Evolutionary conservation across 2,329 filamentous ascomycete species (phyloP), one percentile per base, ranked within the genome.

Genomic region (Diplodia corticola): DNA sequence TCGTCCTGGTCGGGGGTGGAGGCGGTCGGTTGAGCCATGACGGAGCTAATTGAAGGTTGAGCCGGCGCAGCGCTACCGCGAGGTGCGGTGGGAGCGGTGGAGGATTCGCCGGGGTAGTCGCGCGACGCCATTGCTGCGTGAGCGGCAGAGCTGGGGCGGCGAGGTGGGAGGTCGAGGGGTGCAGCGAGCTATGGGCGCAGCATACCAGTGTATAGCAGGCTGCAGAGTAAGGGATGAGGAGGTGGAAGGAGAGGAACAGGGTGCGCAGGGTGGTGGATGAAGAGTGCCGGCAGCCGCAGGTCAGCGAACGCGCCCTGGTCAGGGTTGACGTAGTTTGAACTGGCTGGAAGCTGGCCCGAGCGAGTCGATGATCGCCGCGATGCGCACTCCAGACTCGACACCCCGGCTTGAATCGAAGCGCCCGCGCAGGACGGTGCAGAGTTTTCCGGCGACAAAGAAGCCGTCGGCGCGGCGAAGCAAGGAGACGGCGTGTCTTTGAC

Each of bases 261-360:
- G 57, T 61, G 57, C 57, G 57, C 57, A 61, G 57, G 20, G 57
- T 61, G 57, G 57, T 61, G 57, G 57, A 61, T 10, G 57, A 28
- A 49, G 57, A 61, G 44, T 49, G n/a, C 20, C 24, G 55, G 24
- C n/a, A 59, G 63, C 44, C 28, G 64, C 53, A 59, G 51, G 50
- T 54, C 63, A 61, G 57, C 44, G 44, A 22, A 46, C 57, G 57
- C 20, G 50, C 57, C 57, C 57, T 44, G 57, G 57, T 28, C 10
- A 35, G 35, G 53, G 46, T 60, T 65, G 64, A 65, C 64, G 64
- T 65, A 65, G 64, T 63, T 61, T 13, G 22, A 44, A 51, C 40
- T 46, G 60, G 48, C 48, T 63, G 17, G 30, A 15, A 13, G 5
- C 44, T 51, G 59, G 59, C 37, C 59, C 59, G 59, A 37, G 59